Percentiles rank a stretch among this genome's conserved stretches.
Conservation (phyloP, 2,329 filamentous ascomycete genomes). For the Monosporascus cannonballus region DNA sequence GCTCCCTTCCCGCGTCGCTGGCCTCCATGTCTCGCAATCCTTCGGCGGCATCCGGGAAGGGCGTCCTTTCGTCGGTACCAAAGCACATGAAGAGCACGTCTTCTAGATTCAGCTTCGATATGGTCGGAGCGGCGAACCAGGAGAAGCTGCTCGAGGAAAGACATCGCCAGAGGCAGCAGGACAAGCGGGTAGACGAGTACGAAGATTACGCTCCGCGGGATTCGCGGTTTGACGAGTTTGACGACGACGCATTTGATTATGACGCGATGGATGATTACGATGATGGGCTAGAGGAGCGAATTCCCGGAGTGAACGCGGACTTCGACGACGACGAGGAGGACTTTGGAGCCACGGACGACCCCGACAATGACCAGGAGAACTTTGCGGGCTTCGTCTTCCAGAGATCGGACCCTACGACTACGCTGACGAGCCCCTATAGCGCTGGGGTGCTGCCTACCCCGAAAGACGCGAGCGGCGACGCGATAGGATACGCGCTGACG, state of each 20-base stretch:
- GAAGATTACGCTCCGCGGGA: slow-evolving; percentile 31
- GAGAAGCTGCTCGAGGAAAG: slow-evolving; percentile 68
- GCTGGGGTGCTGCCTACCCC: slow-evolving; percentile 45
- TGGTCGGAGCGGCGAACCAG: slow-evolving; percentile 62
- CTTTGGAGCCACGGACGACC: slow-evolving; percentile 33
- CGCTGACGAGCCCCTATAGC: slow-evolving; percentile 43
- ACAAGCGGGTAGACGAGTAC: slow-evolving; percentile 44
- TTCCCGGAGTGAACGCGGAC: slow-evolving; percentile 50
- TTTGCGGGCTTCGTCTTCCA: slow-evolving; percentile 56
- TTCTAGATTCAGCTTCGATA: slow-evolving; percentile 77
- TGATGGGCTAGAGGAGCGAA: slow-evolving; percentile 60
- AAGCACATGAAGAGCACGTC: slow-evolving; percentile 70
- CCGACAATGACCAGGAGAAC: slow-evolving; percentile 53
- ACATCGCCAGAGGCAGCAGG: slow-evolving; percentile 60
- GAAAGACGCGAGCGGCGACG: slow-evolving; percentile 46
- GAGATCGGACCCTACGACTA: slow-evolving; percentile 45
- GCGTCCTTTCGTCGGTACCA: slow-evolving; percentile 45
- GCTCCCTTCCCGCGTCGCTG: slow-evolving; percentile 26
- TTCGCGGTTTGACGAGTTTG: slow-evolving; percentile 55
- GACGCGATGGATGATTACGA: slow-evolving; percentile 62
- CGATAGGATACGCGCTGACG: slow-evolving; percentile 52
- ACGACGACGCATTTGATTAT: slow-evolving; percentile 55
- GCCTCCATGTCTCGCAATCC: slow-evolving; percentile 44
- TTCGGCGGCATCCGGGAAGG: slow-evolving; percentile 42
- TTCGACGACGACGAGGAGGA: slow-evolving; percentile 38